Evolutionary conservation across 2,329 filamentous ascomycete species (phyloP), one percentile per base, ranked within the genome.

Genomic region (Atkinsonella texensis): DNA sequence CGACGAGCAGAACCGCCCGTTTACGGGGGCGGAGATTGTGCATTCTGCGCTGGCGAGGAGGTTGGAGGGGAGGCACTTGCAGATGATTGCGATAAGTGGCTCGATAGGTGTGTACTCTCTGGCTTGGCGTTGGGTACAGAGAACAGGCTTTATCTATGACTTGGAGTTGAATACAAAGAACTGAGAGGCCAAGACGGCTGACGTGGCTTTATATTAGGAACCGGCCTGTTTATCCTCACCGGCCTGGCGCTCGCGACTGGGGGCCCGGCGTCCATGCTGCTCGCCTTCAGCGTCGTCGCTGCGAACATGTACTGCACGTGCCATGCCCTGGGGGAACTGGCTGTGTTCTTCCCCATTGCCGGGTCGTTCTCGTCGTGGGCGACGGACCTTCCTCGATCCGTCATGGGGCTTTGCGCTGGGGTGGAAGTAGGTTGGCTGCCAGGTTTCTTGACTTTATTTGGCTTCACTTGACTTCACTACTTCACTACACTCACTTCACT

Each of bases 1-100:
- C 2, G 73, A 77, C 51, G 76, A 76, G 62, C 81, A 75, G 58
- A 77, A 81, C 59, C 57, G 80, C 44, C 73, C 72, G 23, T 68
- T 70, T 58, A 80, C 78, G 46, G 77, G 87, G 62, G 70, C 87
- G 56, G 84, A 89, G 62, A 90, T 88, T 1, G 85, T 87, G 2
- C 77, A 83, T 56, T 84, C 87, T 45, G 81, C 84, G 9, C 74
- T 97, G 48, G 80, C 85, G 49, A 77, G 89, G 62, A 83, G 81
- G 65, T 70, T 95, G 58, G 91, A 93, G 69, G 82, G 83, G 20
- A 77, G 89, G 47, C 91, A 96, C 72, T 65, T 96, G 64, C 90
- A 96, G 72, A 96, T 96, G 91, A 96, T 96, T 74, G 91, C 91
- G 13, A 95, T 96, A 58, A 89, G 89, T 60, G 89, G 89, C 44